Conservation (phyloP, 2,329 filamentous ascomycete genomes). For the Botryotinia narcissicola region DNA sequence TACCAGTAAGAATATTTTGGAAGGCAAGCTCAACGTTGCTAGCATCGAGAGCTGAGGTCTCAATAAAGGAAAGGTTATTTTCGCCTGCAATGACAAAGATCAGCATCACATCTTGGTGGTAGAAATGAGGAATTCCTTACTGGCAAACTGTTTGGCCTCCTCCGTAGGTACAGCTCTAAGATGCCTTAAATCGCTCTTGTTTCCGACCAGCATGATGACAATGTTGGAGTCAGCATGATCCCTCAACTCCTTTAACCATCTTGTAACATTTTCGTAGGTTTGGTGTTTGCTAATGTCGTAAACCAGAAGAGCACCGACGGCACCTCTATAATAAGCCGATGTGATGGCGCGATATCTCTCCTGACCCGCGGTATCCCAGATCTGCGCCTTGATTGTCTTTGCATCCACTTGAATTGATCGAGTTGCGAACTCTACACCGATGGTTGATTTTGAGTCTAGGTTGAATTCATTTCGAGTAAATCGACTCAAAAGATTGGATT, state of each 20-base stretch:
- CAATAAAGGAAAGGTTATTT: constrained; percentile 98
- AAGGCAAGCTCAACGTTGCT: constrained; percentile 99
- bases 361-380: constrained; percentile 99
- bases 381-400: constrained; percentile 99
- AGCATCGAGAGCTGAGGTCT: constrained; percentile 96
- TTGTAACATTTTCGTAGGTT: constrained; percentile 97
- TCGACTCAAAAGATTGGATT: constrained; percentile 98
- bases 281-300: constrained; percentile 99
- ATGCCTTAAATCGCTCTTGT: constrained; percentile 99
- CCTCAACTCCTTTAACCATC: constrained; percentile 98
- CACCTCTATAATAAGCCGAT: constrained; percentile 97
- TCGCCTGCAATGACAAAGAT: constrained; percentile 62
- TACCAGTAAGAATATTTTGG: constrained; percentile 99
- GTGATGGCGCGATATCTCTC: constrained; percentile 99
- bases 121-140: constrained; percentile 48
- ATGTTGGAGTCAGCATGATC: constrained; percentile 99
- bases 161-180: constrained; percentile 95
- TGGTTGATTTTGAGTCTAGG: constrained; percentile 98
- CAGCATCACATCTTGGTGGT: constrained; percentile 31
- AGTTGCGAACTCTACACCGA: constrained; percentile 98
- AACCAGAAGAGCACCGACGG: constrained; percentile 93
- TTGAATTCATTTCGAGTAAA: constrained; percentile 99
- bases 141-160: constrained; percentile 96
- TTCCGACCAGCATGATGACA: constrained; percentile 98
- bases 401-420: constrained; percentile 97